Conservation (phyloP, 768 basidiomycete species). For the Leucocoprinus birnbaumii region DNA sequence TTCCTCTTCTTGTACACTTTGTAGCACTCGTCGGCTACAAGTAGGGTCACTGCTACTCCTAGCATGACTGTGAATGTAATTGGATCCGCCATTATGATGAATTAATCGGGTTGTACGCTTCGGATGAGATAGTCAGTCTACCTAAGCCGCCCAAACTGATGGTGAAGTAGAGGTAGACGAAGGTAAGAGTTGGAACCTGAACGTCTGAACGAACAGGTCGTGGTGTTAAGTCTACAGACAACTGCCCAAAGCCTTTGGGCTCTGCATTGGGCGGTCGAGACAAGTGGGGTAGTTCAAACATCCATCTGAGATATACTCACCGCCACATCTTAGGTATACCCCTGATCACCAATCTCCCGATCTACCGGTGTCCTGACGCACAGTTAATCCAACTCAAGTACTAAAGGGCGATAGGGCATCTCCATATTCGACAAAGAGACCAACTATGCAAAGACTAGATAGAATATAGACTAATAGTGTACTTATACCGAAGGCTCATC, state of each 20-base stretch:
- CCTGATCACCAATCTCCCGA: no score
- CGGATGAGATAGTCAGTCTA: not conserved
- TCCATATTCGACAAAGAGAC: no score
- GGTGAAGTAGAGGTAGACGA: not conserved
- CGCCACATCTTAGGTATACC: no score
- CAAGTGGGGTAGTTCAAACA: not conserved
- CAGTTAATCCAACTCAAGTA: no score
- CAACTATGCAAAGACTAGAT: no score
- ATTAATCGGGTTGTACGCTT: not conserved
- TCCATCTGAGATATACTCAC: not conserved
- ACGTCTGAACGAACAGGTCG: not conserved
- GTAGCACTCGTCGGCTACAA: conserved; percentile 5
- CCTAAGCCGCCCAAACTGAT: no score
- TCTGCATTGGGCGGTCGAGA: not conserved
- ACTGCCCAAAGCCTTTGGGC: not conserved
- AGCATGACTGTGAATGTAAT: conserved; percentile 1
- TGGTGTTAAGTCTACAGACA: no score
- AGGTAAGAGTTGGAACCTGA: not conserved
- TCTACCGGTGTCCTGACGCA: no score
- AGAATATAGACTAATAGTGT: no score
- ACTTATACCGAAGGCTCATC: no score
- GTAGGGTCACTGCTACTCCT: conserved; percentile 1
- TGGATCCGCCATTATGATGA: conserved; percentile 1
- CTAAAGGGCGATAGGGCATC: no score
- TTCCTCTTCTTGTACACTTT: conserved; percentile 4